These are phyloP conservation scores for Fistulifera pelliculosa DNA, from an alignment of 108 stramenopile species.

Conservation along the genomic window DNA sequence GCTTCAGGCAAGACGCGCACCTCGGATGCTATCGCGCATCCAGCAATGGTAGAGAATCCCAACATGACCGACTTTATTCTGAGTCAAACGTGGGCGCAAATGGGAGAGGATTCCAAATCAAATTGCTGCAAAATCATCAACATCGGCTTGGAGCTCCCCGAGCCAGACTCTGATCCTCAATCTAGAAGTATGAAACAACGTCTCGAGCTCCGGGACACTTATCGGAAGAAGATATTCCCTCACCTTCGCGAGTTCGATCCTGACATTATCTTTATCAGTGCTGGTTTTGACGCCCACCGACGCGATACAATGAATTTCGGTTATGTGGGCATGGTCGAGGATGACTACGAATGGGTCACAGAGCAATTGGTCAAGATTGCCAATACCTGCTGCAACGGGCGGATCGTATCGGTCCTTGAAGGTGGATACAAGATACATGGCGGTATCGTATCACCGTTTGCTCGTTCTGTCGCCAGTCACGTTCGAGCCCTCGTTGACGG, in stretches of 20 bases:
- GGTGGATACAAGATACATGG: constrained; percentile 97
- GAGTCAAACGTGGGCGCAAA: constrained; percentile 78
- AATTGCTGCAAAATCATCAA: constrained; percentile 86
- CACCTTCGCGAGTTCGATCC: constrained; percentile 84
- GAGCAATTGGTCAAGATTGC: constrained; percentile 88
- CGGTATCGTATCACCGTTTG: constrained; percentile 83
- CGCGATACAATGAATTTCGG: constrained; percentile 89
- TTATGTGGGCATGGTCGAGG: constrained; percentile 94
- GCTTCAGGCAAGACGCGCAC: constrained; percentile 67
- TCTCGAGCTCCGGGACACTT: constrained; percentile 75
- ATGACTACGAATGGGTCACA: constrained; percentile 97
- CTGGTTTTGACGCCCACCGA: constrained; percentile 98
- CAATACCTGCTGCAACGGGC: constrained; percentile 89
- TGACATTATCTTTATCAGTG: constrained; percentile 95
- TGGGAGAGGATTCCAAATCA: constrained; percentile 66
- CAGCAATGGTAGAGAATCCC: constrained; percentile 56
- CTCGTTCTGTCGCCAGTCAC: constrained; percentile 79
- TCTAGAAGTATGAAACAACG: constrained; percentile 68
- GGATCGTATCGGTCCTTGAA: constrained; percentile 91
- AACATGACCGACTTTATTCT: constrained; percentile 66
- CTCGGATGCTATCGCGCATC: constrained; percentile 48
- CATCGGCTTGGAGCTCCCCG: constrained; percentile 68
- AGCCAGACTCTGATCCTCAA: constrained; percentile 48
- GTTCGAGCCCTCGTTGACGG: constrained; percentile 80
- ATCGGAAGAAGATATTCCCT: constrained; percentile 78